Percentiles rank a stretch among this genome's conserved stretches.
phyloP scores from a whole-genome alignment of 2,329 filamentous ascomycete genomes.

The Blastomyces emzantsi region DNA sequence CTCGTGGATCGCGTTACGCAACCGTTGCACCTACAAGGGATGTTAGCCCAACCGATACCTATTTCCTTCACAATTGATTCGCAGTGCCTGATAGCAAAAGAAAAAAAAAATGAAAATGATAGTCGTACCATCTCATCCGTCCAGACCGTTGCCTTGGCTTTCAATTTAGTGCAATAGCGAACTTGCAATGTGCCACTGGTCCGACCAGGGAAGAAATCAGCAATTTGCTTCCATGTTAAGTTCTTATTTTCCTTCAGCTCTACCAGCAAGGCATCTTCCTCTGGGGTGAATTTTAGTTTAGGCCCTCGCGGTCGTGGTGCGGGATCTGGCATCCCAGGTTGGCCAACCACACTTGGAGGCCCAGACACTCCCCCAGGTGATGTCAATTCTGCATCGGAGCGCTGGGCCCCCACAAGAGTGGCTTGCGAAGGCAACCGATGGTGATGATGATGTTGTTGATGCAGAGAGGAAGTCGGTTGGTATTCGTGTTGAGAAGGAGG shows the following conservation, averaged over 20 bases:
- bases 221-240: conserved; percentile 95
- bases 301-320: conserved; percentile 73
- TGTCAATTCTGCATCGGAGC: conserved; percentile 45
- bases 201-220: conserved; percentile 86
- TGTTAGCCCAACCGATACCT: conserved; percentile 8
- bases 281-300: conserved; percentile 87
- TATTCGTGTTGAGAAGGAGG: conserved; percentile 25
- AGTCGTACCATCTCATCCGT: conserved; percentile 73
- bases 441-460: conserved; percentile 62
- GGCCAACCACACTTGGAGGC: conserved; percentile 76
- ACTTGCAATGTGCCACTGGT: conserved; percentile 88
- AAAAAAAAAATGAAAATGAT: background rate
- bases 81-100: conserved; percentile 8
- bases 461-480: conserved; percentile 36
- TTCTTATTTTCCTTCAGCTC: conserved; percentile 92
- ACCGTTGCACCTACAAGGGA: conserved; percentile 28
- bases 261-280: conserved; percentile 79
- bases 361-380: conserved; percentile 44
- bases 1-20: conserved; percentile 33
- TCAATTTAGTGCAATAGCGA: conserved; percentile 88
- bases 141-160: conserved; percentile 89
- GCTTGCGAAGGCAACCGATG: conserved; percentile 68
- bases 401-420: conserved; percentile 57
- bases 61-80: conserved; percentile 1
- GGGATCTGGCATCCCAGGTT: conserved; percentile 76